Evolutionary conservation across 768 basidiomycete species (phyloP), one percentile per base, ranked within the genome.

Genomic region (Hygrophoropsis aurantiaca): DNA sequence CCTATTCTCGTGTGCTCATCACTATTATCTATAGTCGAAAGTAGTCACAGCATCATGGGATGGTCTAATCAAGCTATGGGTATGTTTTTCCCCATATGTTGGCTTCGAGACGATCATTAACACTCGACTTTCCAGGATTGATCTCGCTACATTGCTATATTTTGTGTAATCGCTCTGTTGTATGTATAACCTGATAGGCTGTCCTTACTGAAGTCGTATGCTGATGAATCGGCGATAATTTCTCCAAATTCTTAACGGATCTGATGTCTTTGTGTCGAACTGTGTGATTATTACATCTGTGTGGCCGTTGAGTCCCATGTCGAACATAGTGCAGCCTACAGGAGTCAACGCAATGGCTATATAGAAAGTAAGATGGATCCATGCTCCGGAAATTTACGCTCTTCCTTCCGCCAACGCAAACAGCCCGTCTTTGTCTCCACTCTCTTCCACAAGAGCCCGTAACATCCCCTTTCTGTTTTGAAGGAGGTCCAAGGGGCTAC

Each of bases 31-130:
- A 13, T 53, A 97, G 95, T 95, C 91, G 19, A 98, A 98, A 73
- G 84, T 99, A 6, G 81, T 99, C 44, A 99, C 97, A 3, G 94
- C 90, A 8, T 93, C 90, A 38, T 98, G 95, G 95, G 97, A 99
- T 63, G 94, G 94, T 11, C 72, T 94, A 55, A 97, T 98, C 68
- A 98, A 98, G 71, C 77, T 99, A 64, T 99, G 94, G 94, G 93
- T 90, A 64, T 55, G 86, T 76, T 18, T 25, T n/a, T 21, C 21
- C 19, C 9, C 38, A 19, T 43, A 44, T 41, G 33, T 10, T 19
- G 9, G n/a, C 39, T 13, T 21, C 7, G 11, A 3, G 33, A 42
- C 3, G 20, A 7, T 11, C 11, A 42, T 10, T 18, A 11, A 19
- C 23, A 10, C 37, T 48, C 50, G 42, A 58, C 30, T 8, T 46